Evolutionary conservation across 2,329 filamentous ascomycete genomes (phyloP).

Genomic region (Calcarisporium arbuscula): DNA sequence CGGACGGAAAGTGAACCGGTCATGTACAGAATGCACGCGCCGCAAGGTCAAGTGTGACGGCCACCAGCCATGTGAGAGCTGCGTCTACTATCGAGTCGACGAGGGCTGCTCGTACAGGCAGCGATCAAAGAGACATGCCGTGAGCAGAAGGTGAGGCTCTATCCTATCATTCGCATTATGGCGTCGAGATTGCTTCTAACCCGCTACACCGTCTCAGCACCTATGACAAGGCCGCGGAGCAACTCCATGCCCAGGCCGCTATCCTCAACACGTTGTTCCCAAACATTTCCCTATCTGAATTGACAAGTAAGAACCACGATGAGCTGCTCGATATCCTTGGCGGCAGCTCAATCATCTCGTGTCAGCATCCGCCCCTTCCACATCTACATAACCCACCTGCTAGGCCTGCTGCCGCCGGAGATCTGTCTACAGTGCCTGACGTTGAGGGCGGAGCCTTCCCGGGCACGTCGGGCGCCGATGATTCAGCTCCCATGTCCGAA

Average conservation of each 20-base stretch:
- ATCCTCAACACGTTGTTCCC: conserved; percentile 19
- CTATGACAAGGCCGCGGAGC: conserved; percentile 18
- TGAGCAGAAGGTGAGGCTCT: conserved; percentile 19
- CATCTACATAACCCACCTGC: too few species aligned
- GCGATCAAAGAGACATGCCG: conserved; percentile 21
- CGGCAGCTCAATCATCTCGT: background rate
- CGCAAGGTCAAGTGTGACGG: conserved; percentile 35
- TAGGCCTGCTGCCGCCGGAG: background rate
- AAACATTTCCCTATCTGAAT: conserved; percentile 8
- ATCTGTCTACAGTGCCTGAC: background rate
- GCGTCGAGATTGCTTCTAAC: conserved; percentile 6
- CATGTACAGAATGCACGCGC: conserved; percentile 20
- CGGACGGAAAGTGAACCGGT: conserved; percentile 16
- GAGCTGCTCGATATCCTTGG: conserved; percentile 15
- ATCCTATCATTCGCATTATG: background rate
- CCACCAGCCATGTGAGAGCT: conserved; percentile 28
- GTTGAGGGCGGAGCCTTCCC: conserved; percentile 2
- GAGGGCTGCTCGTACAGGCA: conserved; percentile 22
- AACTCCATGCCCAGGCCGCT: conserved; percentile 14
- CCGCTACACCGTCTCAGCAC: conserved; percentile 12
- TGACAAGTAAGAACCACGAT: conserved; percentile 14
- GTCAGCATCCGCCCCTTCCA: background rate
- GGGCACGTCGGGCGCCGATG: conserved; percentile 4
- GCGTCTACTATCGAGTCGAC: conserved; percentile 23
- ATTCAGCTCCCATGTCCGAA: conserved; percentile 19